Evolutionary conservation across 176 grass and related monocot genomes (phyloP), one percentile per base, ranked within the genome.

Genomic region (Ampelocalamus luodianensis): DNA sequence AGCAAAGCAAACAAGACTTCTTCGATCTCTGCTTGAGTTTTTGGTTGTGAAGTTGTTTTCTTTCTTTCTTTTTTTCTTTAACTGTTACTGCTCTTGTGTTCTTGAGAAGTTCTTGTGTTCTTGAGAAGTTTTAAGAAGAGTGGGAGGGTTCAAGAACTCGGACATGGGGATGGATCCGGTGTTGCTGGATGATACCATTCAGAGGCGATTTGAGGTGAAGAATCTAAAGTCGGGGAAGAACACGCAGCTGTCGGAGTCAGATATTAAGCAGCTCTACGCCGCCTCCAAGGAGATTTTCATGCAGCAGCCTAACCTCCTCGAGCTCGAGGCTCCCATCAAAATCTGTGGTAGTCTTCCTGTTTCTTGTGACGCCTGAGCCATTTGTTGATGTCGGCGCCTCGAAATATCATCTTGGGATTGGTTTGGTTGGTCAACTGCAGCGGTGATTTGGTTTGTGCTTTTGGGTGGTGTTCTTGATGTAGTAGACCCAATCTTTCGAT

Each of bases 241-340:
- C 82, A 90, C 81, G 58, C 85, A 84, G 82, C 88, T 95, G 9
- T 77, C 71, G 27, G n/a, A 95, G 71, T 79, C 85, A n/a, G 39
- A 95, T 85, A 92, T 92, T 78, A 92, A 92, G 75, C 90, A n/a
- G 76, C 90, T 92, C 65, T 95, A 90, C 65, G 50, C 81, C n/a
- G 80, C 74, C 49, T 87, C 93, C n/a, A 48, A 95, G 86, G 88
- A 89, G 56, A 89, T 92, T 85, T 95, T 95, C 86, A 39, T 95
- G 65, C 45, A 63, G 27, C 90, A 95, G 83, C 90, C 93, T 71
- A 95, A 92, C 70, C 90, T 95, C 36, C 85, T 95, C 53, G 90
- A 95, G 64, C 88, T 95, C 58, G 86, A 95, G 65, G 93, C 85
- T 10, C 93, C 93, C 38, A 92, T 95, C 79, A 95, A 95, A 85